Base-by-base conservation (phyloP, 441 rosid genomes). In the Dalechampia spathulata region DNA sequence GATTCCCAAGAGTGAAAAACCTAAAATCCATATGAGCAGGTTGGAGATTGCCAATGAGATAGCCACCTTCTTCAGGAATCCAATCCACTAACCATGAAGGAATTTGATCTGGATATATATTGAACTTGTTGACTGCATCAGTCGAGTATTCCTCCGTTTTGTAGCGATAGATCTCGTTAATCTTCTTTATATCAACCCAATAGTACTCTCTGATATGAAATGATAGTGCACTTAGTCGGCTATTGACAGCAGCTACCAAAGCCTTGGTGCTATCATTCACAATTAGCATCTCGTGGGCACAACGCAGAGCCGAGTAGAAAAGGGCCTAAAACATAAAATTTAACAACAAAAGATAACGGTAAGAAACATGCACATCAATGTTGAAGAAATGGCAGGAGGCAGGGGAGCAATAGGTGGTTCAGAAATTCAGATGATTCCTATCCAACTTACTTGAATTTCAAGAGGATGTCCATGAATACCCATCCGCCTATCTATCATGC, bases 381-480 rank as follows among this genome's bases (percentile, higher is more conserved):
- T 43, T 43, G 0, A 43, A 43, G 13, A 4, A 43, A 19, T 3
- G 47, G 21, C 17, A 4, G 19, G 42, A 39, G 5, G 38, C 38
- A 5, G 38, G 38, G 9, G 38, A 39, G 42, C 42, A 15, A 39
- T 37, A 20, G 28, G 32, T 30, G 16, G 49, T 48, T 52, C 4
- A 5, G 34, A 16, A 28, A 12, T 26, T 14, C 12, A 25, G 10
- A 9, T 16, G 20, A 44, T 10, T 0, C 7, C 7, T 23, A 49
- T 39, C 39, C 12, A 37, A 56, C 81, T 69, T 73, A 80, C 89
- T 74, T 90, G 96, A 65, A 91, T 91, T 75, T 91, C 98, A 44
- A 91, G 96, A 59, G 98, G 98, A 65, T 91, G 98, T 1, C 98
- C 98, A 38, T 91, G 93, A 61, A 91, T 91, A 46, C 98, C 96